These are phyloP conservation scores for Bretschneidera sinensis DNA, from an alignment of 345 rosid genomes.

Conservation along the genomic window DNA sequence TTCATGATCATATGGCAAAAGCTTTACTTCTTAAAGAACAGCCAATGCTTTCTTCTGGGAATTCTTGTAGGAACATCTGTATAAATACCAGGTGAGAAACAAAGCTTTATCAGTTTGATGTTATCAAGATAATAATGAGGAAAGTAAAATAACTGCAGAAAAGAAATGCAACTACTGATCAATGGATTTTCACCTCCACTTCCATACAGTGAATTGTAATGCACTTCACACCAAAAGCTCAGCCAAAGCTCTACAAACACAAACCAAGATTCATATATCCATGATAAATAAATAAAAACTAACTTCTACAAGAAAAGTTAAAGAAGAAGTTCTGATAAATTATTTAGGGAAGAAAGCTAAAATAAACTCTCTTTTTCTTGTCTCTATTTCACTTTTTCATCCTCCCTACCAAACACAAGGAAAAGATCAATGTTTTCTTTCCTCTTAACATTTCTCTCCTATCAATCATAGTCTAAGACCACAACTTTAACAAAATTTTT, in stretches of 20 bases:
- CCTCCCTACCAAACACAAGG: neutral
- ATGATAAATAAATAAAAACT: neutral
- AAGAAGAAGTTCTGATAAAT: too few relatives aligned
- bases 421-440: too few relatives aligned
- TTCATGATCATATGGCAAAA: too few relatives aligned
- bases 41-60: conserved; percentile 71
- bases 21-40: conserved; percentile 30
- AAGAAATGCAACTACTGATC: neutral
- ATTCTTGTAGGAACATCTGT: conserved; percentile 78
- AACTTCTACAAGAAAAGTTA: neutral
- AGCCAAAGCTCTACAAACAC: conserved; percentile 65
- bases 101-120: conserved; percentile 7
- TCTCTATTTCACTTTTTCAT: neutral
- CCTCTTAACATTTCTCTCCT: too few relatives aligned
- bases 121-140: neutral
- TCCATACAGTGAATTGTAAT: conserved; percentile 82
- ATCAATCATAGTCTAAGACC: too few relatives aligned
- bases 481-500: too few relatives aligned
- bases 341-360: too few relatives aligned
- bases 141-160: neutral
- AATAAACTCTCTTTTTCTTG: too few relatives aligned
- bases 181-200: conserved; percentile 54
- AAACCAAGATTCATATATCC: too few relatives aligned
- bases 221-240: conserved; percentile 99
- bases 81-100: conserved; percentile 13